Percentiles rank a stretch among this genome's conserved stretches.
phyloP scores from a whole-genome alignment of 2,329 filamentous ascomycete genomes.

The Calycina herbarum region DNA sequence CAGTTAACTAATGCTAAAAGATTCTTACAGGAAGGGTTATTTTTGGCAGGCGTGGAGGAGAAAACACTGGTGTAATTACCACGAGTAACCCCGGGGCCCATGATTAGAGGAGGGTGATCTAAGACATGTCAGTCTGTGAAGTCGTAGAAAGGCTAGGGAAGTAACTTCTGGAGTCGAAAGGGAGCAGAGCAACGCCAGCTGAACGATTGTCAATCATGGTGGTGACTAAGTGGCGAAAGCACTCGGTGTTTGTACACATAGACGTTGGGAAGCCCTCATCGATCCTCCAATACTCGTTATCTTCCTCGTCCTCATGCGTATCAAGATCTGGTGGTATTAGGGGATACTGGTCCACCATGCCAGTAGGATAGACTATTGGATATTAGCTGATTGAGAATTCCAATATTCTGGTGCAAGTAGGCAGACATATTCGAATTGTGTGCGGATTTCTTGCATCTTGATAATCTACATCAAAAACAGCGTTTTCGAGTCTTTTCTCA shows the following conservation, averaged over 20 bases:
- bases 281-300: background rate
- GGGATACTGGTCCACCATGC: background rate
- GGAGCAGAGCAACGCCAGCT: background rate
- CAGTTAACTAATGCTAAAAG: background rate
- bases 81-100: conserved; percentile 24
- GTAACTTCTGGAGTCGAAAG: background rate
- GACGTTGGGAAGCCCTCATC: background rate
- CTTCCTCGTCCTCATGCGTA: too few relatives aligned
- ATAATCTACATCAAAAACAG: conserved; percentile 23
- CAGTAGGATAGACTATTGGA: background rate
- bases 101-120: background rate
- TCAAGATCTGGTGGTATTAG: background rate
- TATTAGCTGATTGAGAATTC: background rate
- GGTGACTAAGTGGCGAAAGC: background rate
- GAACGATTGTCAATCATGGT: background rate
- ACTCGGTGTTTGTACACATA: background rate
- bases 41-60: conserved; percentile 44
- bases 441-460: conserved; percentile 8
- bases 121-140: background rate
- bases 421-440: background rate
- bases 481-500: background rate
- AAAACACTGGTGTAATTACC: conserved; percentile 37
- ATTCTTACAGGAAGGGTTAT: conserved; percentile 12
- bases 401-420: background rate
- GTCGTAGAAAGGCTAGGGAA: background rate